phyloP scores from a whole-genome alignment of 1,284 basidiomycete genomes.

The Athelia sp. region DNA sequence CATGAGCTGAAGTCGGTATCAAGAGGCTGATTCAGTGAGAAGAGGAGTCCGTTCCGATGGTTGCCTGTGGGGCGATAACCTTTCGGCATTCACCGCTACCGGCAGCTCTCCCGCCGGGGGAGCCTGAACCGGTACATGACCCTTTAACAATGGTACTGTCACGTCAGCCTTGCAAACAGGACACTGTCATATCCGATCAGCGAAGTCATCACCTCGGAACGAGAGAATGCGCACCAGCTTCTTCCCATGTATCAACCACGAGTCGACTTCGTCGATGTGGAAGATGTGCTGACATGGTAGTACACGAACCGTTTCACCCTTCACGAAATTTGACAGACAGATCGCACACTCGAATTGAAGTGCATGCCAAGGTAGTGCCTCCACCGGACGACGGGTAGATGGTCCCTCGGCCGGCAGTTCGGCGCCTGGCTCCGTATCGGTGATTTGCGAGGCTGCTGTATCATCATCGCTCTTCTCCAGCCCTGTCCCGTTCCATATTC shows the following conservation, averaged over 20 bases:
- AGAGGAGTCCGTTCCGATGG: neutral
- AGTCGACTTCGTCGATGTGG: constrained; percentile 81
- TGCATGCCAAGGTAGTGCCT: constrained; percentile 65
- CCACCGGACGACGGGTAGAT: constrained; percentile 37
- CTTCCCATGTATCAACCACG: constrained; percentile 86
- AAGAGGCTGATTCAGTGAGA: neutral
- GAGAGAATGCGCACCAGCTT: constrained; percentile 63
- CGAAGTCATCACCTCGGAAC: constrained; percentile 7
- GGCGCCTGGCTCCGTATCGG: constrained; percentile 33
- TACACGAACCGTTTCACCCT: constrained; percentile 83
- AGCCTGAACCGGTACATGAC: neutral
- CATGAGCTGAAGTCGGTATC: too few species aligned
- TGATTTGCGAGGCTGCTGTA: constrained; percentile 22
- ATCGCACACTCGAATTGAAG: constrained; percentile 82
- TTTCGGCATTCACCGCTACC: neutral
- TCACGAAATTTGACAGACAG: constrained; percentile 79
- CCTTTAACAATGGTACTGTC: constrained; percentile 49
- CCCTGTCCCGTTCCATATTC: constrained; percentile 72
- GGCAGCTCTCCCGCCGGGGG: neutral
- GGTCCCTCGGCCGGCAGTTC: constrained; percentile 19
- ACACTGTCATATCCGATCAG: constrained; percentile 46
- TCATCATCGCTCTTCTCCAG: constrained; percentile 60
- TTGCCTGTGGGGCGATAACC: neutral
- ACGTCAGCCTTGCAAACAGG: constrained; percentile 88
- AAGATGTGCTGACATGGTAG: constrained; percentile 89